phyloP scores from a whole-genome alignment of 2,329 filamentous ascomycete species.

The Daldinia eschscholtzii region DNA sequence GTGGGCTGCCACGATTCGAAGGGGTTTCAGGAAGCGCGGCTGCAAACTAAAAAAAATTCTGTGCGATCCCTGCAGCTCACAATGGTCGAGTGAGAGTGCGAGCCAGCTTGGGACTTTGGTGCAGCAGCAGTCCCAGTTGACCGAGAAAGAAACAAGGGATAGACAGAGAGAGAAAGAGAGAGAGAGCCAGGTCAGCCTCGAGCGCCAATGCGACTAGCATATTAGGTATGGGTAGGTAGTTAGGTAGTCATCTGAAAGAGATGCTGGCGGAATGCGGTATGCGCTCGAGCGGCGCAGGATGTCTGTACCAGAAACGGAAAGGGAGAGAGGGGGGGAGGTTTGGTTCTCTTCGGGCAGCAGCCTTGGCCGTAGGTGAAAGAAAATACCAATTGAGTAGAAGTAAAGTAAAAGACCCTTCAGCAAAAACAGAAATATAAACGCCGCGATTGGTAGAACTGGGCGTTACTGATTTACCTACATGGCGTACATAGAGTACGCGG shows the following conservation, averaged over 20 bases:
- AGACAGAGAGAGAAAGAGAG: not conserved
- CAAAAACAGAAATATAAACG: conserved; percentile 1
- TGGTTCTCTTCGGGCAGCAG: not conserved
- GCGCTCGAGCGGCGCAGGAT: conserved; percentile 27
- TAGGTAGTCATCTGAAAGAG: conserved; percentile 27
- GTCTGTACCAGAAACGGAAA: not conserved
- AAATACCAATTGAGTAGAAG: not conserved
- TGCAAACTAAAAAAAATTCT: conserved; percentile 8
- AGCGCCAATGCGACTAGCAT: not conserved
- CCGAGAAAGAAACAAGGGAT: conserved; percentile 8
- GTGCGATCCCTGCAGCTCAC: conserved; percentile 1
- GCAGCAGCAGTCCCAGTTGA: not conserved
- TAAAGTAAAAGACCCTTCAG: not conserved
- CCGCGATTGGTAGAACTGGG: not conserved
- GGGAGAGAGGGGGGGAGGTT: not conserved
- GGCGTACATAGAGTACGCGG: not conserved
- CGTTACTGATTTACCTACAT: not conserved
- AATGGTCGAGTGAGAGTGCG: not conserved
- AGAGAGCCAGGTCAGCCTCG: not conserved
- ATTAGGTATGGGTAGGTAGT: too few species aligned
- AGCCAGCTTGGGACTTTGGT: not conserved
- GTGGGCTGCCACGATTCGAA: not conserved
- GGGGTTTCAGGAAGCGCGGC: conserved; percentile 5
- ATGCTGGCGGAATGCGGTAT: conserved; percentile 13
- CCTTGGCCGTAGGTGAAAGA: not conserved